Base-by-base conservation (phyloP, 2,329 filamentous ascomycete genomes). In the Claviceps purpurea region DNA sequence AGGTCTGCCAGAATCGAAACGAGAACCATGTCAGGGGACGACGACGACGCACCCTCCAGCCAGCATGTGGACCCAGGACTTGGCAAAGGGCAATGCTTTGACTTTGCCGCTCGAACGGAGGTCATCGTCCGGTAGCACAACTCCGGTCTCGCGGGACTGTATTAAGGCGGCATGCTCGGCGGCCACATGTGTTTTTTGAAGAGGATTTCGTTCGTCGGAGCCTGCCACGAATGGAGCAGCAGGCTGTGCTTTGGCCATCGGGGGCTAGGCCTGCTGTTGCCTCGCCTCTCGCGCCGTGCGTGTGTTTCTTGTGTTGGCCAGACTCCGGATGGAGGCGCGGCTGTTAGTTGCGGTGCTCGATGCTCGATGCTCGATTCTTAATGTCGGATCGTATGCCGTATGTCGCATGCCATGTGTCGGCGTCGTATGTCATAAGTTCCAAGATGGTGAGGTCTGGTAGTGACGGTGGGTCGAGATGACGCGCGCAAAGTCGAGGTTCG, bases 51-150 rank as follows among this genome's bases (percentile, higher is more conserved):
- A 94, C 89, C 83, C 90, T 76, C 90, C 90, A 51, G 90, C 90
- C 54, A 95, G 78, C 62, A 96, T 84, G 73, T 95, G 89, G 56
- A 89, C 87, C 86, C 89, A 95, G 67, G 89, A 89, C 68, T 89
- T 90, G 18, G 82, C 74, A 61, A 78, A 78, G 2, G 77, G 76
- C 40, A 73, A 67, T 16, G 66, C 64, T 56, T 73, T 70, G 51
- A 65, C 58, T 51, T 65, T 59, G 34, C 64, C 56, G 47, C 63
- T 60, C 26, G 63, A 55, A 50, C 60, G 54, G 18, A 65, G 62
- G 18, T 59, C 57, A 51, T 70, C 71, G 50, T 73, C 68, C 2
- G 78, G 75, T 3, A 75, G 61, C 4, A 75, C 67, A 52, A 78
- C 77, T 39, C 81, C 81, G 14, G 75, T 77, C 61, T 85, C 82